Evolutionary conservation across 306 rosid species (phyloP).

Genomic region (Inga oerstediana): DNA sequence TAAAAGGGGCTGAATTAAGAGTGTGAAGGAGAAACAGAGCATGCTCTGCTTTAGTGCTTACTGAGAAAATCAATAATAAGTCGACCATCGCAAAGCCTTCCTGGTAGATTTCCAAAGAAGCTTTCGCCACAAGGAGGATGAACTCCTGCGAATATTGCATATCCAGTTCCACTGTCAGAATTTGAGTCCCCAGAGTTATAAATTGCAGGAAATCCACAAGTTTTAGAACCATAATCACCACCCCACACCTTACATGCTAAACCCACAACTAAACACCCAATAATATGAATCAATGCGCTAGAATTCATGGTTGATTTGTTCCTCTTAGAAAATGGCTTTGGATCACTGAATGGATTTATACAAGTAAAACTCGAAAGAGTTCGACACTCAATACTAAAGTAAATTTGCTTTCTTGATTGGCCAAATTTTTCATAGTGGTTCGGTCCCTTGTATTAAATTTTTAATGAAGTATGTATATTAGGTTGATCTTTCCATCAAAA

Average conservation of each 20-base stretch:
- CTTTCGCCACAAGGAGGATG: constrained; percentile 73
- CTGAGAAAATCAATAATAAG: constrained; percentile 76
- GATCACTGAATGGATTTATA: neutral
- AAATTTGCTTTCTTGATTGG: neutral
- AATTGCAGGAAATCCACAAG: constrained; percentile 67
- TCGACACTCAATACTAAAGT: too few relatives aligned
- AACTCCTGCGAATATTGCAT: constrained; percentile 53
- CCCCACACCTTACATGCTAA: constrained; percentile 12
- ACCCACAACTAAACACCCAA: constrained; percentile 26
- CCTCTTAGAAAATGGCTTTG: neutral
- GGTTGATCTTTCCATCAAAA: too few relatives aligned
- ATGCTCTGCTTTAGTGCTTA: constrained; percentile 31
- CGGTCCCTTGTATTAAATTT: too few relatives aligned
- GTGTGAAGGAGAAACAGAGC: neutral
- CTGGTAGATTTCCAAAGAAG: constrained; percentile 75
- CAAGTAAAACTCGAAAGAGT: neutral
- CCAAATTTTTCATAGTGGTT: neutral
- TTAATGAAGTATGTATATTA: too few relatives aligned
- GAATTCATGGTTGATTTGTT: constrained; percentile 28
- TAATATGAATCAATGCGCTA: neutral
- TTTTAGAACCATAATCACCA: constrained; percentile 16
- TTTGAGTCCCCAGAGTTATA: constrained; percentile 95
- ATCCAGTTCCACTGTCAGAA: constrained; percentile 77
- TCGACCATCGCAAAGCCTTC: constrained; percentile 82
- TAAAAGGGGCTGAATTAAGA: neutral